phyloP scores from a whole-genome alignment of 306 rosid genomes.

The Ormosia emarginata region DNA sequence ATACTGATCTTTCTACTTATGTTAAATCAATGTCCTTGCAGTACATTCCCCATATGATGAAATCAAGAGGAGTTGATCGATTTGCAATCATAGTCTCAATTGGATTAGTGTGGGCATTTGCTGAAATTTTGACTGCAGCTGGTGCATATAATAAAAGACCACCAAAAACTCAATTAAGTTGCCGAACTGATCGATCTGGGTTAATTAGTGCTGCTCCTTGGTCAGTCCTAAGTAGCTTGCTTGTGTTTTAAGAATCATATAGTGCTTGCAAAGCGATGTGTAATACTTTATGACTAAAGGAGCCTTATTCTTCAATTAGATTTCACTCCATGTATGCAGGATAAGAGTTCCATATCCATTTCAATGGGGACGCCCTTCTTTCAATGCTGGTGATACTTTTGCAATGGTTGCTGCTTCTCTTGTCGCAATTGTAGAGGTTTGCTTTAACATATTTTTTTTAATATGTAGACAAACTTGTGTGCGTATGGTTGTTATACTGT shows the following conservation, averaged over 20 bases:
- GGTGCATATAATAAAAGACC: constrained; percentile 74
- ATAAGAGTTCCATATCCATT: constrained; percentile 87
- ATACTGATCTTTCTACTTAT: constrained; percentile 16
- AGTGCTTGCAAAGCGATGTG: not conserved
- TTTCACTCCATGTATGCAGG: constrained; percentile 48
- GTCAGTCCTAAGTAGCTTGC: constrained; percentile 39
- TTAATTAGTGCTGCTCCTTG: constrained; percentile 74
- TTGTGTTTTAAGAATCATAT: not conserved
- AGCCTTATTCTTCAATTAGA: not conserved
- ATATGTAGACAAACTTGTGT: not conserved
- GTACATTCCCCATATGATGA: constrained; percentile 57
- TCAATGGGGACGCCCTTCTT: constrained; percentile 83
- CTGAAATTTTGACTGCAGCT: constrained; percentile 77
- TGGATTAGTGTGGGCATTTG: constrained; percentile 72
- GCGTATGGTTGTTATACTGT: not conserved
- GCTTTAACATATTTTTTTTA: not conserved
- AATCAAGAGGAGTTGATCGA: constrained; percentile 47
- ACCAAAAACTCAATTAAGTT: constrained; percentile 64
- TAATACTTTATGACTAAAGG: not conserved
- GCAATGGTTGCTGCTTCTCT: constrained; percentile 72
- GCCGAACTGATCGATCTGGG: constrained; percentile 96
- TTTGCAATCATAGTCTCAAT: constrained; percentile 58
- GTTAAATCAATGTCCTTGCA: constrained; percentile 42
- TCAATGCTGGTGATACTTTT: constrained; percentile 69
- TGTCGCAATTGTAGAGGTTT: constrained; percentile 78